These are phyloP conservation scores for Colletotrichum sp. DNA, from an alignment of 2,329 filamentous ascomycete species.

Conservation along the genomic window DNA sequence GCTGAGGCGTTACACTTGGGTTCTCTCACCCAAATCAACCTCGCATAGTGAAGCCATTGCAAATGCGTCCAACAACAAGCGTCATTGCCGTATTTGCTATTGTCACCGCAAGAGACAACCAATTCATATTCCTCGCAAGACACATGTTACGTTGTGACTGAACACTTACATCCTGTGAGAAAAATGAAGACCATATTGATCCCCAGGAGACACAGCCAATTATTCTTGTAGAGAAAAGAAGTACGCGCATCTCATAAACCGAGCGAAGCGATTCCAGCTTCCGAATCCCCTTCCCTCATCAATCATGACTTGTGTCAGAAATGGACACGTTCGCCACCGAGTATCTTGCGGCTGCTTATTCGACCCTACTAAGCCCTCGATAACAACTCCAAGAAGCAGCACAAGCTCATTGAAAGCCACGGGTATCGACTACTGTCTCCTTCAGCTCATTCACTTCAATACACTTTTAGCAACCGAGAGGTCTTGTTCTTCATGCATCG, in stretches of 20 bases:
- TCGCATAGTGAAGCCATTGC: not conserved
- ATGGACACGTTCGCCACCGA: no score
- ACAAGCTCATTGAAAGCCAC: not conserved
- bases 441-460: not conserved
- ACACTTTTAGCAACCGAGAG: not conserved
- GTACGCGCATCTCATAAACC: not conserved
- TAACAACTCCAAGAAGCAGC: no score
- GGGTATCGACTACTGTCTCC: not conserved
- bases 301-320: no score
- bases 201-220: not conserved
- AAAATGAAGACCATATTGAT: no score
- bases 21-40: not conserved
- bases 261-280: not conserved
- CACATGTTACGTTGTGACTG: no score
- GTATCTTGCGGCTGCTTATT: no score
- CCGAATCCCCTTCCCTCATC: not conserved
- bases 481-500: no score
- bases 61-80: not conserved
- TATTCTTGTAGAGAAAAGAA: not conserved
- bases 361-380: no score
- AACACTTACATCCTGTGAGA: no score
- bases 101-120: not conserved
- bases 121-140: rapidly evolving
- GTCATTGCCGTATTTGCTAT: rapidly evolving
- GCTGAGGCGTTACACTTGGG: not conserved